Evolutionary conservation across 306 rosid species (phyloP).

Genomic region (Lablab purpureus): DNA sequence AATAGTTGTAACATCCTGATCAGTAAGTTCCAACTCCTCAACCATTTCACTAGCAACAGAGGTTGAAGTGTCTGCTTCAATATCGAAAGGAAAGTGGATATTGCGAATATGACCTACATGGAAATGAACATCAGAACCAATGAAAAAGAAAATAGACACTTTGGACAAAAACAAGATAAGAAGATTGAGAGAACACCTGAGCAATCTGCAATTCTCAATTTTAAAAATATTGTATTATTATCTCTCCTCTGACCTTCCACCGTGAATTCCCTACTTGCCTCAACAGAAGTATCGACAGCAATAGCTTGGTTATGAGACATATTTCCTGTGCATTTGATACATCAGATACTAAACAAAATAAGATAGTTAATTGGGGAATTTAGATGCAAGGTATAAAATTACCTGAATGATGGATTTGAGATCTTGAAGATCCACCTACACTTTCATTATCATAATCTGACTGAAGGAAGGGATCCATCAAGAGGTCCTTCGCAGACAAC

Average conservation of each 20-base stretch:
- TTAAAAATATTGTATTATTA: conserved; percentile 76
- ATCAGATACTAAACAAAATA: conserved; percentile 45
- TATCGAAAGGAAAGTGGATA: conserved; percentile 96
- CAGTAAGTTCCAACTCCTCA: conserved; percentile 86
- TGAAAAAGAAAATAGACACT: conserved; percentile 24
- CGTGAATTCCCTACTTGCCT: conserved; percentile 68
- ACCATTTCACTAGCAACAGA: conserved; percentile 99
- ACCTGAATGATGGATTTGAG: conserved; percentile 54
- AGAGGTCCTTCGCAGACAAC: conserved; percentile 84
- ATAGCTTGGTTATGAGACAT: conserved; percentile 42
- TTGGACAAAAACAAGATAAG: not conserved
- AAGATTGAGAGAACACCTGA: conserved; percentile 60
- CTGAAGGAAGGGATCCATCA: conserved; percentile 84
- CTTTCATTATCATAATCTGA: conserved; percentile 65
- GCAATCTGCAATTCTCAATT: conserved; percentile 81
- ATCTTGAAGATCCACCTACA: conserved; percentile 54
- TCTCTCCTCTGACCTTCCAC: conserved; percentile 92
- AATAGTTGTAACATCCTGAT: conserved; percentile 89
- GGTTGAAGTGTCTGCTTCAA: conserved; percentile 81
- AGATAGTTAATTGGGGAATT: conserved; percentile 25
- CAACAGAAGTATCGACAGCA: conserved; percentile 51
- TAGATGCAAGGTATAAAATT: conserved; percentile 30
- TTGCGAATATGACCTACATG: conserved; percentile 76
- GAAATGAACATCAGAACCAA: conserved; percentile 36
- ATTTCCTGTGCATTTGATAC: conserved; percentile 58